Base-by-base conservation (phyloP, 164 flowering plant genomes). In the Vitis cinerea region DNA sequence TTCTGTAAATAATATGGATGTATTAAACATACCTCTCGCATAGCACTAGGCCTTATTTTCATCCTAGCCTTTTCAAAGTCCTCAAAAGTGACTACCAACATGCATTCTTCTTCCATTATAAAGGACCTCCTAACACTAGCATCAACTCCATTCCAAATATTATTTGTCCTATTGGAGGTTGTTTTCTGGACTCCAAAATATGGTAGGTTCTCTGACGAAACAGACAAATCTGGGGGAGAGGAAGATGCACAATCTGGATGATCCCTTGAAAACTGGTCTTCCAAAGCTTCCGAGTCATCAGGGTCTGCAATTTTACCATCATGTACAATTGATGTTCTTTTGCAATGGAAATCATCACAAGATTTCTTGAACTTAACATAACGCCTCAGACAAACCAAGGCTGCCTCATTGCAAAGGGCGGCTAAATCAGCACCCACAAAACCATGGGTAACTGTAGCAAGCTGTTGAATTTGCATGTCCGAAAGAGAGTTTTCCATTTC, bases 351-450 rank as follows among this genome's bases (percentile, higher is more conserved):
- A 57, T 61, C 63, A 55, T 66, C 17, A 51, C 14, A 19, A 47
- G 77, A 63, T 47, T 72, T 73, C 59, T 74, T 74, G 9, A 63
- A 67, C 50, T 76, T 75, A 68, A 77, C 67, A 76, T 76, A 79
- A 58, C 83, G 92, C 71, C 90, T 83, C 19, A 93, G 89, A 79
- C 93, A 81, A 66, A 78, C 74, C 63, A 85, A 68, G 58, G 92
- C 93, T 23, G 98, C 98, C 72, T 89, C 94, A 76, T 87, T 85
- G 80, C 94, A 90, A 11, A 93, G 86, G n/a, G 93, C 79, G 72
- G 90, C 86, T 52, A 96, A 75, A 86, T 96, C 99, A 73, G 97
- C 95, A 66, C 99, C 98, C 64, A 96, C 98, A 83, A 88, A 93
- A 63, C 99, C 99, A 83, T 96, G 97, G 19, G 97, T 89, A 50